A percentile compares a stretch with the other conserved stretches of the same genome.
Conservation (phyloP, 148 eudicot genomes). For the Agrostemma githago region DNA sequence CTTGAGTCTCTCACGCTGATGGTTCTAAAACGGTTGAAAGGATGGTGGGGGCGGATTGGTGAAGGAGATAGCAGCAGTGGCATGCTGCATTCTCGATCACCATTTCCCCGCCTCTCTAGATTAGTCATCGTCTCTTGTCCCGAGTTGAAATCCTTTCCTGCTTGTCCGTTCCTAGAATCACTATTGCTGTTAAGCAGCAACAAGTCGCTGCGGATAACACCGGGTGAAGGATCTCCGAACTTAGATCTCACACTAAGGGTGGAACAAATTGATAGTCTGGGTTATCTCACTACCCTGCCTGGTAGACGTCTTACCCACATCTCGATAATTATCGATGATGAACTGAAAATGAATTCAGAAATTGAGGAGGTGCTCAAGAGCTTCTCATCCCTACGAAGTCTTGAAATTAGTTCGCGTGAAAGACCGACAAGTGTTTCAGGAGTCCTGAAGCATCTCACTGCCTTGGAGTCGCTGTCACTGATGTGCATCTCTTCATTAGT, state of each 20-base stretch:
- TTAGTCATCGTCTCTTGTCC: not conserved
- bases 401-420: not conserved
- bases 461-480: constrained; percentile 6
- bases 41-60: too few species aligned
- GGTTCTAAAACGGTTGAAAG: too few species aligned
- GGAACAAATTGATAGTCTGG: not conserved
- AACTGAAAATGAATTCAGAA: constrained; percentile 4
- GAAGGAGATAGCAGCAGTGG: too few species aligned
- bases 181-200: not conserved
- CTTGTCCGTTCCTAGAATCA: constrained; percentile 9
- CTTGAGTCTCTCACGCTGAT: too few species aligned
- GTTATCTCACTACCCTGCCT: not conserved
- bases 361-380: not conserved
- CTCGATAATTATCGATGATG: not conserved
- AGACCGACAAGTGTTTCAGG: constrained; percentile 3
- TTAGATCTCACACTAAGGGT: not conserved
- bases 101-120: constrained; percentile 3
- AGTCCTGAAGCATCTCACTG: constrained; percentile 10
- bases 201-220: not conserved
- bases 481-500: not conserved
- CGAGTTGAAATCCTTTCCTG: not conserved
- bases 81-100: not conserved
- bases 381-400: constrained; percentile 5
- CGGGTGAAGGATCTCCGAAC: not conserved
- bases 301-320: not conserved